Conservation (phyloP, 129 eudicot species). For the Pseudognaphalium luteoalbum region DNA sequence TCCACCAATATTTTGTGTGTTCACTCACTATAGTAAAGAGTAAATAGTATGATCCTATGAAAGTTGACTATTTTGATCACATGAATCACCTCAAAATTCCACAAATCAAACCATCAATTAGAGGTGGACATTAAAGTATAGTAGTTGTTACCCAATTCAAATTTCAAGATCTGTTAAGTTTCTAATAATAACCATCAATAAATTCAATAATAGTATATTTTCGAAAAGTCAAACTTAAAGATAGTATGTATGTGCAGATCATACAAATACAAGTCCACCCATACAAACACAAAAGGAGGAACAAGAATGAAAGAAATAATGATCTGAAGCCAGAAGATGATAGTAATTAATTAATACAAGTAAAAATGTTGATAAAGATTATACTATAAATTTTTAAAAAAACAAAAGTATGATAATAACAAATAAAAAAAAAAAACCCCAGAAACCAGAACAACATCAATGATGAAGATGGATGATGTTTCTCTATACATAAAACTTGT, state of each 20-base stretch:
- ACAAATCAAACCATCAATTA: slow-evolving; percentile 23
- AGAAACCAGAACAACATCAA: slow-evolving; percentile 26
- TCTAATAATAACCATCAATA: slow-evolving; percentile 4
- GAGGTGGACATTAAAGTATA: slow-evolving; percentile 14
- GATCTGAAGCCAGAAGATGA: slow-evolving; percentile 16
- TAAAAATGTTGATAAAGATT: slow-evolving; percentile 53
- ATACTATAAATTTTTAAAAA: slow-evolving; percentile 47
- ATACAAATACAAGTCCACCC: neutral
- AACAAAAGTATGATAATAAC: slow-evolving; percentile 54
- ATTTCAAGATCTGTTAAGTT: neutral
- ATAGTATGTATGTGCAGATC: neutral
- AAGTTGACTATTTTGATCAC: slow-evolving; percentile 29
- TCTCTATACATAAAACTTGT: slow-evolving; percentile 61
- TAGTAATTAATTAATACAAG: slow-evolving; percentile 39
- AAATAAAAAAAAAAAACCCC: slow-evolving; percentile 43
- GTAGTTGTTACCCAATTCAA: slow-evolving; percentile 13
- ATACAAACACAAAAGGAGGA: slow-evolving; percentile 6
- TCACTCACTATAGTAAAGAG: neutral
- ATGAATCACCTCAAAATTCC: slow-evolving; percentile 27
- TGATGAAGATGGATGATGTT: slow-evolving; percentile 35
- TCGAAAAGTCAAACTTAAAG: slow-evolving; percentile 1
- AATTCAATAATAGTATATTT: neutral
- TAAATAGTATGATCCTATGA: slow-evolving; percentile 13
- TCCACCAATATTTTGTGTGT: slow-evolving; percentile 7
- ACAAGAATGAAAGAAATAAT: neutral